Percentiles rank a stretch among this genome's conserved stretches.
phyloP scores from a whole-genome alignment of 164 flowering plant species.

The Sextonia rubra region DNA sequence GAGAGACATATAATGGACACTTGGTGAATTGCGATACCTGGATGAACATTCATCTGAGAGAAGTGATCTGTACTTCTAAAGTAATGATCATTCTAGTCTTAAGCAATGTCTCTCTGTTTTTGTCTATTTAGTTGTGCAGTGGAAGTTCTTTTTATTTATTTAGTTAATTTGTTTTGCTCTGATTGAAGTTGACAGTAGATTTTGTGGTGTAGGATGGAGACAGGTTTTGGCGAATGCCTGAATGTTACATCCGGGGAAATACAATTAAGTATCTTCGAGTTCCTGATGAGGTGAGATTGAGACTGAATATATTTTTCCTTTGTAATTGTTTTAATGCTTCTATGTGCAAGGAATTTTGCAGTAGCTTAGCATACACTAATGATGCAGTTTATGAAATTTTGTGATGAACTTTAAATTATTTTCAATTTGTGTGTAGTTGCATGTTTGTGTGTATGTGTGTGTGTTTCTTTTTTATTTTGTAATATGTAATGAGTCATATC shows the following conservation, averaged over 20 bases:
- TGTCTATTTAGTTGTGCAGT: not conserved
- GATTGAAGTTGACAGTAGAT: constrained; percentile 1
- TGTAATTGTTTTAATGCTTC: no score
- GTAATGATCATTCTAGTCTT: constrained; percentile 24
- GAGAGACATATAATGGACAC: constrained; percentile 97
- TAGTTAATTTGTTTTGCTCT: not conserved
- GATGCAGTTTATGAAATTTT: not conserved
- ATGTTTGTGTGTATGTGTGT: no score
- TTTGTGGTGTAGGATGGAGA: constrained; percentile 73
- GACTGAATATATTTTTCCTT: not conserved
- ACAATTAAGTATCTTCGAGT: constrained; percentile 98
- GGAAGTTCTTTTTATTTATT: not conserved
- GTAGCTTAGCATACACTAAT: not conserved
- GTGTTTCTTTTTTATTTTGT: no score
- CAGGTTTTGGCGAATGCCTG: constrained; percentile 98
- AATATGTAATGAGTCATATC: no score
- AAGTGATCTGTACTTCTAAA: constrained; percentile 96
- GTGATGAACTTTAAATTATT: not conserved
- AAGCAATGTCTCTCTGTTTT: not conserved
- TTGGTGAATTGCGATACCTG: constrained; percentile 98
- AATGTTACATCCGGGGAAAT: constrained; percentile 93
- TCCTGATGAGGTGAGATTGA: constrained; percentile 85
- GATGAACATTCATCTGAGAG: constrained; percentile 98
- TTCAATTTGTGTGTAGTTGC: no score
- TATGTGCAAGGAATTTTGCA: not conserved